phyloP scores from a whole-genome alignment of 805 yeast genomes.

The Grigorovia humatica region DNA sequence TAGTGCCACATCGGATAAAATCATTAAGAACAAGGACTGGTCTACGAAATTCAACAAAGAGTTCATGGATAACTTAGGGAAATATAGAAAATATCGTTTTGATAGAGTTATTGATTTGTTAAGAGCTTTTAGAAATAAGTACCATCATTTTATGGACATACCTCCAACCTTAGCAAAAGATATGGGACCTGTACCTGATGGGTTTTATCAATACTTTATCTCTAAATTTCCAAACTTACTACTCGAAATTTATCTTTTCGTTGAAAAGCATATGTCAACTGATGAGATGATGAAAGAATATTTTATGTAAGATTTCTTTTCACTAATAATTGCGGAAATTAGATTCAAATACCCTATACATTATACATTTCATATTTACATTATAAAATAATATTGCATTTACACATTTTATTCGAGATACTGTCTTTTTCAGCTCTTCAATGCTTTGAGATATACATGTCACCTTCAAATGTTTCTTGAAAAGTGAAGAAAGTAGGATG shows the following conservation, averaged over 20 bases:
- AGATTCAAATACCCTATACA: neutral
- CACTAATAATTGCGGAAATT: neutral
- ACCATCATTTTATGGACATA: conserved; percentile 88
- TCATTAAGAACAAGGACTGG: conserved; percentile 67
- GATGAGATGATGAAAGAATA: conserved; percentile 49
- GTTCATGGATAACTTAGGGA: conserved; percentile 77
- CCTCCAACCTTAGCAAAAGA: conserved; percentile 52
- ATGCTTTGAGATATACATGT: neutral
- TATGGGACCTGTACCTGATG: conserved; percentile 77
- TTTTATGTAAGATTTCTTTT: neutral
- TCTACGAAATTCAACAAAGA: conserved; percentile 55
- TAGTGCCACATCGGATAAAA: conserved; percentile 41
- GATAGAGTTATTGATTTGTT: conserved; percentile 73
- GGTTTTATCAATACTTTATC: conserved; percentile 71
- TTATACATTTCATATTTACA: neutral
- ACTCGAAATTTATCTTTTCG: conserved; percentile 61
- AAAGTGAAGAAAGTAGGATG: too few species aligned
- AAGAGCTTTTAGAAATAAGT: conserved; percentile 84
- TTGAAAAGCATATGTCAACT: conserved; percentile 43
- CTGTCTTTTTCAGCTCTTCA: too few species aligned
- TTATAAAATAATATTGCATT: neutral
- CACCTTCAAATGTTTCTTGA: neutral
- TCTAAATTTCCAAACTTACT: conserved; percentile 66
- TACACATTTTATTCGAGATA: neutral
- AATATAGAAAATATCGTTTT: conserved; percentile 78